phyloP scores from a whole-genome alignment of 2,329 filamentous ascomycete genomes.

The Scytalidium sp. region DNA sequence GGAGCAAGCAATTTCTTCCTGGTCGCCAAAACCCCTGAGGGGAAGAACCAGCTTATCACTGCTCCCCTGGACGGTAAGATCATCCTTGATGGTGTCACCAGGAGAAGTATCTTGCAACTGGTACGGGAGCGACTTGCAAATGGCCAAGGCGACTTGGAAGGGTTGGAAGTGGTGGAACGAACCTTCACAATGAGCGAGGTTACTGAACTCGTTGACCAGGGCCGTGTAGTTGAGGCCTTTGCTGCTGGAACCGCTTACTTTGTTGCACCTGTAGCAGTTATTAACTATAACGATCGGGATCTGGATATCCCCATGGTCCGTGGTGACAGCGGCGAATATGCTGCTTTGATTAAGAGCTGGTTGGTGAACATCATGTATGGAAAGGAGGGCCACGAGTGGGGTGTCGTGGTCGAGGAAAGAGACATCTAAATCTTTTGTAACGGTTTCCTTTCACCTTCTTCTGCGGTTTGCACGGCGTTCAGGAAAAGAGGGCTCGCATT shows the following conservation, averaged over 20 bases:
- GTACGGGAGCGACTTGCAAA: constrained; percentile 58
- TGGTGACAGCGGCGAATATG: constrained; percentile 51
- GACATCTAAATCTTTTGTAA: constrained; percentile 1
- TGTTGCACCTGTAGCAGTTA: constrained; percentile 63
- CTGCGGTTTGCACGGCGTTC: background rate
- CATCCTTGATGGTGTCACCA: constrained; percentile 86
- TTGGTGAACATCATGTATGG: constrained; percentile 75
- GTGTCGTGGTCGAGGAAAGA: constrained; percentile 63
- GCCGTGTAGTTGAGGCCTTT: constrained; percentile 79
- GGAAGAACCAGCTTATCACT: constrained; percentile 70
- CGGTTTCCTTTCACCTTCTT: background rate
- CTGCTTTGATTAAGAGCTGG: constrained; percentile 63
- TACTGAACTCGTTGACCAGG: constrained; percentile 67
- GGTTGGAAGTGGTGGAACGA: constrained; percentile 73
- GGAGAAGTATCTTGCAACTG: constrained; percentile 74
- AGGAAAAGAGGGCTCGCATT: background rate
- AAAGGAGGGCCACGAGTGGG: constrained; percentile 65
- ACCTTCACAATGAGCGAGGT: constrained; percentile 81
- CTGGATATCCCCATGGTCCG: constrained; percentile 59
- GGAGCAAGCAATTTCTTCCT: constrained; percentile 93
- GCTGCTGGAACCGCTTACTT: constrained; percentile 86
- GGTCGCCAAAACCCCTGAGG: constrained; percentile 67
- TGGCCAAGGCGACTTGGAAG: constrained; percentile 33
- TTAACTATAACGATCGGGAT: constrained; percentile 65
- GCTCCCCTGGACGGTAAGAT: constrained; percentile 79